phyloP scores from a whole-genome alignment of 2,329 filamentous ascomycete species.

The Aspergillus luchuensis region DNA sequence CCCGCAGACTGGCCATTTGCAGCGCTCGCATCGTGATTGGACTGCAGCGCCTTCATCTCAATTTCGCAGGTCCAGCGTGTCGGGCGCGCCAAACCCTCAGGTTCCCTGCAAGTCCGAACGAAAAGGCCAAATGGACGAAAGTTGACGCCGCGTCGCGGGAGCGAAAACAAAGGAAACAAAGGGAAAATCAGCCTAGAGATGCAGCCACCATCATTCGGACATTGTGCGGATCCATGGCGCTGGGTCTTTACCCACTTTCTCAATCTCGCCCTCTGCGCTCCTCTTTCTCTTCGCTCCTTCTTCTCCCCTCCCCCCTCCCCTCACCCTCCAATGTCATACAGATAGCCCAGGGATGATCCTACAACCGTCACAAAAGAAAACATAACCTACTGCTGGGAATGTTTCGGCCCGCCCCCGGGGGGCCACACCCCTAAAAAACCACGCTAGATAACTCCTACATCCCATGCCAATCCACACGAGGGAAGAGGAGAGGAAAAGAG shows the following conservation, averaged over 20 bases:
- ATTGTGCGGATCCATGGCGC: slow-evolving; percentile 20
- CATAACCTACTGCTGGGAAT: slow-evolving; percentile 1
- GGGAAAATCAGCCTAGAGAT: slow-evolving; percentile 9
- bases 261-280: too few species aligned
- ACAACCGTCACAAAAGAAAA: neutral
- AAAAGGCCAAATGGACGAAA: slow-evolving; percentile 3
- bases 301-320: neutral
- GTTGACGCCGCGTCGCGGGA: neutral
- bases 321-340: slow-evolving; percentile 13
- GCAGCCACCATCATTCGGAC: slow-evolving; percentile 19
- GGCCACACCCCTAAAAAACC: neutral
- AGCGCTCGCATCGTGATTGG: neutral
- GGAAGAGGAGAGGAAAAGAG: neutral
- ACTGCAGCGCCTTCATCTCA: neutral
- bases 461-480: neutral
- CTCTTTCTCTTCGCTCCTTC: neutral
- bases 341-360: neutral
- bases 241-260: slow-evolving; percentile 11
- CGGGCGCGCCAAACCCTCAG: too few species aligned
- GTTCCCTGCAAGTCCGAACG: neutral
- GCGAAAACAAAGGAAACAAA: slow-evolving; percentile 17
- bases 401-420: slow-evolving; percentile 25
- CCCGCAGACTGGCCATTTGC: neutral
- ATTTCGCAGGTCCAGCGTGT: neutral
- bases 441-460: neutral